Evolutionary conservation across 768 basidiomycete genomes (phyloP).

Genomic region (Gautieria morchelliformis): DNA sequence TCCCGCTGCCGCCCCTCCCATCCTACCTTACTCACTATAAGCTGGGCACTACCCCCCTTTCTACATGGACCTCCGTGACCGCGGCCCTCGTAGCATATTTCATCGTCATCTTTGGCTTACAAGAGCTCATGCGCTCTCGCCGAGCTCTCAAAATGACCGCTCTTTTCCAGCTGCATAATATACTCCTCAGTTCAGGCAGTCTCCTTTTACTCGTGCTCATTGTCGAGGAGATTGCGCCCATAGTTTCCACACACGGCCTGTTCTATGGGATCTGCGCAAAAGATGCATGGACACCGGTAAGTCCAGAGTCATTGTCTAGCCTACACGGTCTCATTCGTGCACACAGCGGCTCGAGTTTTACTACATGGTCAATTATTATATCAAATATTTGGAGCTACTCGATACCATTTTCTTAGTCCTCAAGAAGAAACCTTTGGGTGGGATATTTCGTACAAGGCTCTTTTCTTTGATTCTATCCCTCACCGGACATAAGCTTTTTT

Average conservation of each 20-base stretch:
- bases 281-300: conserved; percentile 78
- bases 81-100: conserved; percentile 67
- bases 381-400: conserved; percentile 93
- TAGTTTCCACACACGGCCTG: conserved; percentile 58
- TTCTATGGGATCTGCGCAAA: conserved; percentile 73
- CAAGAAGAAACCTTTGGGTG: too few species aligned
- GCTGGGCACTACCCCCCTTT: conserved; percentile 68
- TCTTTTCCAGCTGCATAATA: conserved; percentile 86
- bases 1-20: conserved; percentile 49
- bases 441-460: too few species aligned
- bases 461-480: conserved; percentile 7
- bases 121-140: too few species aligned
- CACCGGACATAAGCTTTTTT: too few species aligned
- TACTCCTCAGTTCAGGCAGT: conserved; percentile 80
- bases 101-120: too few species aligned
- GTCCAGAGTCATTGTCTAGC: too few species aligned
- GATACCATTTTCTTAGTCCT: conserved; percentile 98
- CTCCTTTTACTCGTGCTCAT: conserved; percentile 86
- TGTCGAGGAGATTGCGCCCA: conserved; percentile 83
- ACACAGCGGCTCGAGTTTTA: too few species aligned
- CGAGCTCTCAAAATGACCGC: conserved; percentile 66
- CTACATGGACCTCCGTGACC: conserved; percentile 62
- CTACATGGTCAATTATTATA: conserved; percentile 98
- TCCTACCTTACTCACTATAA: conserved; percentile 46
- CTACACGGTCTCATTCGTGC: too few species aligned